phyloP scores from a whole-genome alignment of 2,329 filamentous ascomycete species.

The Mycosphaerella arachidis region DNA sequence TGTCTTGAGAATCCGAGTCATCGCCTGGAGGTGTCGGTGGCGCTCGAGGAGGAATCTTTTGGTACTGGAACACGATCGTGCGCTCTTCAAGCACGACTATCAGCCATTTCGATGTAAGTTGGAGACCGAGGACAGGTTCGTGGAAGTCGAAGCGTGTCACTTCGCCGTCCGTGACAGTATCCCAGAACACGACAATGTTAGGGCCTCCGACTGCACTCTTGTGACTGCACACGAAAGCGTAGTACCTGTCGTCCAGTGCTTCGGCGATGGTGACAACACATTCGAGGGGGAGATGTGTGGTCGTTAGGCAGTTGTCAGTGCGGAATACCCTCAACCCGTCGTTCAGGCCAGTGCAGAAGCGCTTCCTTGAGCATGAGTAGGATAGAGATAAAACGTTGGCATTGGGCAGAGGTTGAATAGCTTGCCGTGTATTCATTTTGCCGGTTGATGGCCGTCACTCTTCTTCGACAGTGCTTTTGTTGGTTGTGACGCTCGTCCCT shows the following conservation, averaged over 20 bases:
- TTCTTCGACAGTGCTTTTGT: neutral
- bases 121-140: slow-evolving; percentile 74
- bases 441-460: neutral
- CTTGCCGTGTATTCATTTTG: slow-evolving; percentile 80
- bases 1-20: slow-evolving; percentile 7
- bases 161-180: slow-evolving; percentile 72
- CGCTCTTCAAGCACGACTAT: slow-evolving; percentile 61
- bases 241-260: slow-evolving; percentile 50
- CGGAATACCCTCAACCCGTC: slow-evolving; percentile 64
- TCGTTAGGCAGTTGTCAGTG: slow-evolving; percentile 35
- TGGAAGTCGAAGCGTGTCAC: slow-evolving; percentile 74
- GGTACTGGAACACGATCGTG: slow-evolving; percentile 31
- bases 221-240: slow-evolving; percentile 85
- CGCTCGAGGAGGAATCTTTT: slow-evolving; percentile 15
- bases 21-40: slow-evolving; percentile 49
- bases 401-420: slow-evolving; percentile 71
- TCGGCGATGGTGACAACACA: slow-evolving; percentile 29
- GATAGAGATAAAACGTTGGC: slow-evolving; percentile 75
- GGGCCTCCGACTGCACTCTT: slow-evolving; percentile 39
- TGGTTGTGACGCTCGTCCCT: no score
- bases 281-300: slow-evolving; percentile 18
- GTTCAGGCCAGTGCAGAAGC: slow-evolving; percentile 82
- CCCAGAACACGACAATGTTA: slow-evolving; percentile 62
- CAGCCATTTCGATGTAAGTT: slow-evolving; percentile 70
- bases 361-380: slow-evolving; percentile 80